These are phyloP conservation scores for Silybum marianum DNA, from an alignment of 129 eudicot species.

Conservation along the genomic window DNA sequence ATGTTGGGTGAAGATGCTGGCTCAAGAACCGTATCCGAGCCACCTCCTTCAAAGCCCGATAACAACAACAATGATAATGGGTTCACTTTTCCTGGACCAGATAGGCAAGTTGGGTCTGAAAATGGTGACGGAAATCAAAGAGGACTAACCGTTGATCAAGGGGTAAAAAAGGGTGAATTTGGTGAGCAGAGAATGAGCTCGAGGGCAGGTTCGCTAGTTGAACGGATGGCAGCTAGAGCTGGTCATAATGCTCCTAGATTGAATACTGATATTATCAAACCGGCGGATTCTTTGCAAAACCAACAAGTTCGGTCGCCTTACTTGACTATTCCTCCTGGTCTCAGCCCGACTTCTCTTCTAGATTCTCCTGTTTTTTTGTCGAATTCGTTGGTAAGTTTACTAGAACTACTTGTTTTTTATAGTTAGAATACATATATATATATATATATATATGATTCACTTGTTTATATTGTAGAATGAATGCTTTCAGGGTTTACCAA, in stretches of 20 bases:
- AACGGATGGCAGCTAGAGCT: conserved; percentile 81
- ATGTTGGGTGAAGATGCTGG: conserved; percentile 53
- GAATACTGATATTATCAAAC: conserved; percentile 69
- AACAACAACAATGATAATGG: conserved; percentile 34
- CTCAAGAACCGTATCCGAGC: conserved; percentile 34
- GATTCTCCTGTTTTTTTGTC: conserved; percentile 83
- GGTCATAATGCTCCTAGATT: conserved; percentile 82
- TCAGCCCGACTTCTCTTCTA: conserved; percentile 67
- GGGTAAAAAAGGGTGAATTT: conserved; percentile 31
- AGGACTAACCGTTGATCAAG: conserved; percentile 33
- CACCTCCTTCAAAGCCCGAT: conserved; percentile 28
- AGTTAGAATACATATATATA: background rate
- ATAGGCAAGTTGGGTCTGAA: conserved; percentile 31
- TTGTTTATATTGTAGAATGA: background rate
- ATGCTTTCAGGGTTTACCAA: background rate
- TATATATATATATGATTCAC: background rate
- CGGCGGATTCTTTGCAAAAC: conserved; percentile 41
- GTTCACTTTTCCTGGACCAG: conserved; percentile 36
- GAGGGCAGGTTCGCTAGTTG: conserved; percentile 61
- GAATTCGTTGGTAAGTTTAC: conserved; percentile 65
- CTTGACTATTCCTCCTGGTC: conserved; percentile 65
- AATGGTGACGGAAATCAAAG: conserved; percentile 31
- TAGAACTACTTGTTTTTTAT: background rate
- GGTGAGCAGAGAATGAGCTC: conserved; percentile 47
- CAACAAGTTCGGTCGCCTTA: conserved; percentile 55